phyloP scores from a whole-genome alignment of 257 asterid species.

The Cordia subcordata region DNA sequence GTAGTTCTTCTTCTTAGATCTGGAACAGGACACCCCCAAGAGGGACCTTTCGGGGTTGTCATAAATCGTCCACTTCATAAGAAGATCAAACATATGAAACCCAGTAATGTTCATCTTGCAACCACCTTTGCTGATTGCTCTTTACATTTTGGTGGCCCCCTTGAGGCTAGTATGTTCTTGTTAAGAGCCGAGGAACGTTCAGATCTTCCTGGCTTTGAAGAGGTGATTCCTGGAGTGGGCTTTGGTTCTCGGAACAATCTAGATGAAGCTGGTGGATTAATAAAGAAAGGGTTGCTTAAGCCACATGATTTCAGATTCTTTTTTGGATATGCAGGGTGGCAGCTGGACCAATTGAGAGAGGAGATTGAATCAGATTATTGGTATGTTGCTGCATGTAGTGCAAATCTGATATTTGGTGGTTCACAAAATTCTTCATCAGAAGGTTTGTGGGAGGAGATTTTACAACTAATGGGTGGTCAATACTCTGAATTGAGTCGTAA shows the following conservation, averaged over 20 bases:
- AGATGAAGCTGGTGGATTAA: constrained; percentile 66
- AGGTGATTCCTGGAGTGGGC: constrained; percentile 66
- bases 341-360: constrained; percentile 69
- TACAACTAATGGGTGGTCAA: constrained; percentile 92
- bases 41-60: constrained; percentile 87
- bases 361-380: constrained; percentile 83
- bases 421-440: constrained; percentile 49
- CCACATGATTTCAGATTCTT: constrained; percentile 84
- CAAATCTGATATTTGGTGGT: constrained; percentile 53
- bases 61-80: constrained; percentile 74
- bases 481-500: constrained; percentile 92
- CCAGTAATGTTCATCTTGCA: constrained; percentile 49
- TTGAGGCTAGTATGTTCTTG: constrained; percentile 82
- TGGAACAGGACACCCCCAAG: constrained; percentile 78
- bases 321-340: constrained; percentile 96
- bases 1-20: constrained; percentile 91
- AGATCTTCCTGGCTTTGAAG: constrained; percentile 51
- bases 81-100: constrained; percentile 61
- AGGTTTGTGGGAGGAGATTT: constrained; percentile 82
- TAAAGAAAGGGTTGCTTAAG: constrained; percentile 56
- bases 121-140: constrained; percentile 62
- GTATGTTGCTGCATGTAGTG: constrained; percentile 90
- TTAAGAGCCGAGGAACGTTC: constrained; percentile 47
- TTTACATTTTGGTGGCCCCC: constrained; percentile 87
- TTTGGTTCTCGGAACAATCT: constrained; percentile 81